Percentiles rank a stretch among this genome's conserved stretches.
phyloP scores from a whole-genome alignment of 495 filamentous ascomycete genomes.

The Physcia stellaris region DNA sequence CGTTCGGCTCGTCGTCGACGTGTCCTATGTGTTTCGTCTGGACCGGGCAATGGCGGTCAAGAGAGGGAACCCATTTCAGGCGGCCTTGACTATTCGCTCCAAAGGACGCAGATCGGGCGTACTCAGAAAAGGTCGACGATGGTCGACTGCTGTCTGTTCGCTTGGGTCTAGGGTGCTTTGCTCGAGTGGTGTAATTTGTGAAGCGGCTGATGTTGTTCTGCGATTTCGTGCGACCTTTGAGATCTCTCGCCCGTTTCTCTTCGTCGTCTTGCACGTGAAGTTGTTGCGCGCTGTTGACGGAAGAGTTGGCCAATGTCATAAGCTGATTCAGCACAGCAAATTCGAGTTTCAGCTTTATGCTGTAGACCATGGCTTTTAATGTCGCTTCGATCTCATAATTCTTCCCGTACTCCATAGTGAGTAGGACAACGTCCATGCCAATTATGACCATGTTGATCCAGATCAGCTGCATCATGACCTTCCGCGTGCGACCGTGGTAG shows the following conservation, averaged over 20 bases:
- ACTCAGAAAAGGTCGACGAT: slow-evolving; percentile 4
- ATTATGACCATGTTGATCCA: slow-evolving; percentile 41
- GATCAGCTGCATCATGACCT: slow-evolving; percentile 40
- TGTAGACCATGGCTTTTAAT: slow-evolving; percentile 45
- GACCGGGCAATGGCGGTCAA: slow-evolving; percentile 13
- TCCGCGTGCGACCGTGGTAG: slow-evolving; percentile 26
- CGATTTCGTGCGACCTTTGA: slow-evolving; percentile 14
- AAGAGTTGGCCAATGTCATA: slow-evolving; percentile 19
- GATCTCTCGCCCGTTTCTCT: slow-evolving; percentile 7
- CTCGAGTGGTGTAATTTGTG: slow-evolving; percentile 13
- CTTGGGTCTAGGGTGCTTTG: slow-evolving; percentile 5
- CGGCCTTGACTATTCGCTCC: slow-evolving; percentile 10
- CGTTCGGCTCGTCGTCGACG: slow-evolving; percentile 8
- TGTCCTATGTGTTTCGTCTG: slow-evolving; percentile 12
- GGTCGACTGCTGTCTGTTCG: slow-evolving; percentile 6
- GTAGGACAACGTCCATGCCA: slow-evolving; percentile 32
- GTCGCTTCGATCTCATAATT: slow-evolving; percentile 41
- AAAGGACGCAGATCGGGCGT: too few relatives aligned
- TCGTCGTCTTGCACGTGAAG: slow-evolving; percentile 14
- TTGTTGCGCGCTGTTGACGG: slow-evolving; percentile 14
- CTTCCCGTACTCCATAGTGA: slow-evolving; percentile 36
- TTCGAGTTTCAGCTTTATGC: slow-evolving; percentile 52
- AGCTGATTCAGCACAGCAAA: slow-evolving; percentile 45
- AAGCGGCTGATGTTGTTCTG: slow-evolving; percentile 14
- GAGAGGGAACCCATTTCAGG: slow-evolving; percentile 16